phyloP scores from a whole-genome alignment of 805 yeast genomes.

The Maudiozyma bulderi region DNA sequence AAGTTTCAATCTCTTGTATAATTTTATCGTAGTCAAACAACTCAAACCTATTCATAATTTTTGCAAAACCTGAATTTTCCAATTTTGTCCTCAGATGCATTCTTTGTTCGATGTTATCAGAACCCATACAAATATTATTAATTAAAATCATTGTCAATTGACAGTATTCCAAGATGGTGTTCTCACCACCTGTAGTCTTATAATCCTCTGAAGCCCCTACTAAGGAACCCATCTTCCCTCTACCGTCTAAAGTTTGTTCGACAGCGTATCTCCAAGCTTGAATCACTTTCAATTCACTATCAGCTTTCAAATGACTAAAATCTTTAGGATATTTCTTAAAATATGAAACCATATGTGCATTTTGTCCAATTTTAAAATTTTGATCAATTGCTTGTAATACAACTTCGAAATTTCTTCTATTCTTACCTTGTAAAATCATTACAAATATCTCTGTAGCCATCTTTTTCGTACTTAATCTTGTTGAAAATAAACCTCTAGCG shows the following conservation, averaged over 20 bases:
- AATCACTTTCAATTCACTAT: slow-evolving; percentile 31
- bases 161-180: slow-evolving; percentile 31
- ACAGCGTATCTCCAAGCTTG: slow-evolving; percentile 66
- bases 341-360: slow-evolving; percentile 19
- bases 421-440: slow-evolving; percentile 39
- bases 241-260: slow-evolving; percentile 63
- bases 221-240: slow-evolving; percentile 81
- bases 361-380: slow-evolving; percentile 23
- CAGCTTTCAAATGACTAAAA: slow-evolving; percentile 11
- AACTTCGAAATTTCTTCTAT: slow-evolving; percentile 40
- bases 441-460: slow-evolving; percentile 70
- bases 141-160: slow-evolving; percentile 25
- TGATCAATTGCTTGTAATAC: slow-evolving; percentile 27
- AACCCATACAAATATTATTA: slow-evolving; percentile 23
- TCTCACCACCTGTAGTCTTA: slow-evolving; percentile 36
- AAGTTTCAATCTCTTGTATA: slow-evolving; percentile 57
- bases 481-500: slow-evolving; percentile 64
- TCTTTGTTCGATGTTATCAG: slow-evolving; percentile 25
- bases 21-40: slow-evolving; percentile 52
- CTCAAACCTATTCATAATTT: slow-evolving; percentile 37
- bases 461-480: slow-evolving; percentile 64
- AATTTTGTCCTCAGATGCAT: slow-evolving; percentile 25
- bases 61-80: slow-evolving; percentile 24
- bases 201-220: slow-evolving; percentile 89
- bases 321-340: slow-evolving; percentile 13